Evolutionary conservation across 768 basidiomycete genomes (phyloP).

Genomic region (Panus rudis): DNA sequence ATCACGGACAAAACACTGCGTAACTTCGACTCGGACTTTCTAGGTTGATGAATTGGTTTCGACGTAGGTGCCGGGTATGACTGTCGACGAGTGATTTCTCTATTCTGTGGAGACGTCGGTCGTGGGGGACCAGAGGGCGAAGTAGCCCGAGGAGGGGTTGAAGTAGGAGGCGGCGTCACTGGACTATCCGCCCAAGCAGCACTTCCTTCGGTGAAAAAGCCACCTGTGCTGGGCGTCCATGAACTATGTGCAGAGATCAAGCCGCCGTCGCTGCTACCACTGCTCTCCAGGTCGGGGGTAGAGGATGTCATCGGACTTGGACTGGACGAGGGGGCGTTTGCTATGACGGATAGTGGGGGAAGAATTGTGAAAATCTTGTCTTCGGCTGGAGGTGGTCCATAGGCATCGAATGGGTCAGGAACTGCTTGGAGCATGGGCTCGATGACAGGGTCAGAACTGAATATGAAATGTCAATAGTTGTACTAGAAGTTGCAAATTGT

Average conservation of each 20-base stretch:
- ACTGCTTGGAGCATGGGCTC: constrained; percentile 87
- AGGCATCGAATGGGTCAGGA: constrained; percentile 90
- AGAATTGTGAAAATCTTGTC: constrained; percentile 92
- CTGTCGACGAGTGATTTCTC: constrained; percentile 40
- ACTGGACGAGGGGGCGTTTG: constrained; percentile 53
- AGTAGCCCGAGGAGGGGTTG: constrained; percentile 15
- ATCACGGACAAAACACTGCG: constrained; percentile 67
- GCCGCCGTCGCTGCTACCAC: constrained; percentile 17
- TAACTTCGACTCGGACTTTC: constrained; percentile 62
- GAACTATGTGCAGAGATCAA: constrained; percentile 17
- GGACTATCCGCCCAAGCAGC: constrained; percentile 24
- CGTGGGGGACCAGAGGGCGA: constrained; percentile 17
- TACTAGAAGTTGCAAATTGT: neutral
- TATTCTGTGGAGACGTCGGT: constrained; percentile 4
- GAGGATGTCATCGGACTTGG: constrained; percentile 51
- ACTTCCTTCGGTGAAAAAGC: constrained; percentile 36
- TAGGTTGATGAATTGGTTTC: constrained; percentile 25
- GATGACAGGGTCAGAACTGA: constrained; percentile 79
- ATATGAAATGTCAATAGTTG: neutral
- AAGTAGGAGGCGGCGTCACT: constrained; percentile 14
- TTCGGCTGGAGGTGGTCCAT: constrained; percentile 81
- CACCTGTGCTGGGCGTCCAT: constrained; percentile 46
- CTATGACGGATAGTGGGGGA: constrained; percentile 73
- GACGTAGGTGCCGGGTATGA: constrained; percentile 38
- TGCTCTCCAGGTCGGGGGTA: constrained; percentile 26